Evolutionary conservation across 331 rosid genomes (phyloP), one percentile per base, ranked within the genome.

Genomic region (Quercus phellos): DNA sequence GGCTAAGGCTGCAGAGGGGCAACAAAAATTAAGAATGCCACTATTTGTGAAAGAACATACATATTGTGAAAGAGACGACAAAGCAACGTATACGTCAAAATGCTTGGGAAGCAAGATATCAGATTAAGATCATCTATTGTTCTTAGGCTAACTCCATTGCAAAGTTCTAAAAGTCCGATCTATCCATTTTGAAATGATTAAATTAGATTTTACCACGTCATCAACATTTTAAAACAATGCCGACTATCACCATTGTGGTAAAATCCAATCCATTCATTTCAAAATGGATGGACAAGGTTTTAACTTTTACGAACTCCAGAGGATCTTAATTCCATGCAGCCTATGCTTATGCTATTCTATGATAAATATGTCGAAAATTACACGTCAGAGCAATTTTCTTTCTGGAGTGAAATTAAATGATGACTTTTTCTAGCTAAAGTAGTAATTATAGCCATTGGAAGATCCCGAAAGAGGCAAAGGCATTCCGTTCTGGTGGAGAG

Each of bases 1-100:
- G 35, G 24, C 78, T 70, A 63, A 74, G 18, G 69, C 82, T 85
- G 72, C 58, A 73, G 26, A 3, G 50, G 32, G 42, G 50, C 42
- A 60, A 26, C 6, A 46, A 27, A 61, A 16, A 32, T 77, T 58
- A 76, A 75, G 46, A 13, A 53, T 22, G 64, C 11, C 64, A 58
- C 22, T 19, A 29, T 79, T 17, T 66, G 70, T 30, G 34, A 56
- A 56, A 8, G 16, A 27, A 61, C 42, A 35, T 35, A 8, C 30
- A 34, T 43, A 32, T 61, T 14, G 38, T 6, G 68, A 18, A 61
- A 61, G 19, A n/a, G 17, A 29, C 16, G 16, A 46, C 16, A 38
- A 7, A 46, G 13, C 16, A 46, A 29, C 13, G 2, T 14, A 63
- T 26, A 27, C 0, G 43, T 14, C 42, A 29, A 27, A 63, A n/a